These are phyloP conservation scores for Kondoa malvinella DNA, from an alignment of 768 basidiomycete genomes.

Conservation along the genomic window DNA sequence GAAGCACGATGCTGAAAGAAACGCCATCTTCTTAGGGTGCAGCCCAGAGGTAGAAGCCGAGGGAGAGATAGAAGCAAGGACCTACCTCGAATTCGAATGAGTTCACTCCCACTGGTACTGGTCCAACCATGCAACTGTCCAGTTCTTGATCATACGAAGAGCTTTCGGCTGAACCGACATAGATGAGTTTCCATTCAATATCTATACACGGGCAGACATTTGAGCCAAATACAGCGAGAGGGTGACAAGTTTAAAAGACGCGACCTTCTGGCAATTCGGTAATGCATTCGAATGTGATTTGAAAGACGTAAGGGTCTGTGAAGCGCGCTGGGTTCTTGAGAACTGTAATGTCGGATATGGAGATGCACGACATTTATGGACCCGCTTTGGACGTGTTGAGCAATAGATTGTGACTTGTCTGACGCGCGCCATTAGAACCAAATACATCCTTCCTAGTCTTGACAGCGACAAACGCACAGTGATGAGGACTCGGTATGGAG, in stretches of 20 bases:
- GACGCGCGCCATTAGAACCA: too few relatives aligned
- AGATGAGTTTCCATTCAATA: constrained; percentile 94
- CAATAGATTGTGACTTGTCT: too few relatives aligned
- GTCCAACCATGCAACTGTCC: constrained; percentile 92
- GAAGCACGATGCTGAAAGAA: not conserved
- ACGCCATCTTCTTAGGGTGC: not conserved
- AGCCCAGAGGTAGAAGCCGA: not conserved
- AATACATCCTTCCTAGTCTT: not conserved
- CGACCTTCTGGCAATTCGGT: constrained; percentile 79
- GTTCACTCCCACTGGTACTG: constrained; percentile 90
- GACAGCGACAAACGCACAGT: not conserved
- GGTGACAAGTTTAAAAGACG: constrained; percentile 24
- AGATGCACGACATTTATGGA: constrained; percentile 15
- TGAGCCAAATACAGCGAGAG: not conserved
- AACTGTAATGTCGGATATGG: constrained; percentile 24
- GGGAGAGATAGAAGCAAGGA: not conserved
- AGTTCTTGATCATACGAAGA: constrained; percentile 90
- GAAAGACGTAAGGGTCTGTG: constrained; percentile 74
- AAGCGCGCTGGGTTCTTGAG: constrained; percentile 41
- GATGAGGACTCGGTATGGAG: not conserved
- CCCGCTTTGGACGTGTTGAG: too few relatives aligned
- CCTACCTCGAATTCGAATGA: constrained; percentile 73
- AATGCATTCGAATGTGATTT: constrained; percentile 94
- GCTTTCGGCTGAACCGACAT: constrained; percentile 82
- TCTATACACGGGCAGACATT: constrained; percentile 38